These are phyloP conservation scores for Physaria fendleri DNA, from an alignment of 345 rosid species.

Conservation along the genomic window DNA sequence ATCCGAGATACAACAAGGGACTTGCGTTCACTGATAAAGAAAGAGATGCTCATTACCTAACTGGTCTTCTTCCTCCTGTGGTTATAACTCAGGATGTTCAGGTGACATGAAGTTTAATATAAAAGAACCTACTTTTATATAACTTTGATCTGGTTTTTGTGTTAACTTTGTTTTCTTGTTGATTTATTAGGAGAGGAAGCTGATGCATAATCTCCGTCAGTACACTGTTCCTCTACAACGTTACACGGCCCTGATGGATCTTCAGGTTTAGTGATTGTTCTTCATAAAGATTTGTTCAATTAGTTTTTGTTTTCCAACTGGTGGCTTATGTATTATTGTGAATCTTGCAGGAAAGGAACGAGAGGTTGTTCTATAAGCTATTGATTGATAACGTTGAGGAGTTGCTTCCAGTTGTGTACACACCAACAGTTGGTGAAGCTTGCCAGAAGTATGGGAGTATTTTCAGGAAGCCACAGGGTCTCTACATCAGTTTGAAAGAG, in stretches of 20 bases:
- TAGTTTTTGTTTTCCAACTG: neutral
- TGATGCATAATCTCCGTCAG: slow-evolving; percentile 81
- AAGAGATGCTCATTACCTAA: slow-evolving; percentile 91
- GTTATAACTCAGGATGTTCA: slow-evolving; percentile 64
- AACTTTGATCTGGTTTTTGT: slow-evolving; percentile 1
- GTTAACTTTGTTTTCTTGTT: neutral
- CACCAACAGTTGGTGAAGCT: slow-evolving; percentile 99
- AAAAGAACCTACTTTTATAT: neutral
- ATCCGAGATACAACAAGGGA: slow-evolving; percentile 91
- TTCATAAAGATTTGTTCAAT: neutral
- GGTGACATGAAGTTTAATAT: slow-evolving; percentile 32
- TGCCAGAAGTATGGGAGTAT: slow-evolving; percentile 98
- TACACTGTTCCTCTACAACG: slow-evolving; percentile 87
- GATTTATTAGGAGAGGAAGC: slow-evolving; percentile 53
- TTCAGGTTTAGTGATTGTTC: slow-evolving; percentile 51
- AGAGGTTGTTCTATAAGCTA: slow-evolving; percentile 88
- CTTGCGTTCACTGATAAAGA: slow-evolving; percentile 76
- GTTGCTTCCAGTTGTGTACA: slow-evolving; percentile 89
- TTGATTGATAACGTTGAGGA: slow-evolving; percentile 92
- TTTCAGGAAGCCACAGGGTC: slow-evolving; percentile 94
- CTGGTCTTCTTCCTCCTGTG: slow-evolving; percentile 92
- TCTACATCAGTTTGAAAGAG: slow-evolving; percentile 89
- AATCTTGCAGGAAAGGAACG: slow-evolving; percentile 80
- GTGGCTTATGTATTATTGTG: slow-evolving; percentile 1
- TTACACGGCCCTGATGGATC: slow-evolving; percentile 94